These are phyloP conservation scores for Aspergillus sergii DNA, from an alignment of 2,329 filamentous ascomycete genomes.

Conservation along the genomic window DNA sequence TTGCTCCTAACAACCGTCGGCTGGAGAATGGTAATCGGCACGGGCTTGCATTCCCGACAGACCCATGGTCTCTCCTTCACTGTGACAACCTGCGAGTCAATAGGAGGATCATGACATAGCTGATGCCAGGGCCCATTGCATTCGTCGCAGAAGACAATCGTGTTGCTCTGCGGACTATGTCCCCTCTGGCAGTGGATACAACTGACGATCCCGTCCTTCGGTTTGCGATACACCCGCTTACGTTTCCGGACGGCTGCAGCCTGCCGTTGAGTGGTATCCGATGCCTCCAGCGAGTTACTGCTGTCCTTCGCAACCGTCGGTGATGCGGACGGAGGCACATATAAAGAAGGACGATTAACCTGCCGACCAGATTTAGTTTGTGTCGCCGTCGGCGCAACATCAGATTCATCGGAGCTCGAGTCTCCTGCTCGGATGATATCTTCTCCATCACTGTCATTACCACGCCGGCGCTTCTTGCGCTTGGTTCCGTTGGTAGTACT, in stretches of 20 bases:
- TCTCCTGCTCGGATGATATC: constrained; percentile 37
- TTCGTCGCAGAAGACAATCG: constrained; percentile 83
- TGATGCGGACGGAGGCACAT: constrained; percentile 53
- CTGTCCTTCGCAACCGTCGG: constrained; percentile 22
- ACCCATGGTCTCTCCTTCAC: constrained; percentile 72
- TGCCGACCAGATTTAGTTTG: constrained; percentile 76
- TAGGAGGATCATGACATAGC: constrained; percentile 75
- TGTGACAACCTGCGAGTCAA: constrained; percentile 68
- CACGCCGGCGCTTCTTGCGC: constrained; percentile 28
- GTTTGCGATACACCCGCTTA: constrained; percentile 53
- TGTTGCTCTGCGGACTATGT: constrained; percentile 71
- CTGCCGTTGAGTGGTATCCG: constrained; percentile 15
- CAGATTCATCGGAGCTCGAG: constrained; percentile 43
- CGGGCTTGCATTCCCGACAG: constrained; percentile 64
- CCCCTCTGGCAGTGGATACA: constrained; percentile 75
- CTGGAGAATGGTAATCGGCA: constrained; percentile 47
- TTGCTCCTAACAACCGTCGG: constrained; percentile 40
- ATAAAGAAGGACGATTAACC: constrained; percentile 66
- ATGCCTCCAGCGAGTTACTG: constrained; percentile 11
- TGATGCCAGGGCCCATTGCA: constrained; percentile 82
- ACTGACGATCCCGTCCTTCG: constrained; percentile 49
- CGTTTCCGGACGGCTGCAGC: constrained; percentile 54
- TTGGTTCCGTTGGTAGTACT: constrained; percentile 17
- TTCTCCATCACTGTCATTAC: constrained; percentile 34
- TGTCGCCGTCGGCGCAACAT: constrained; percentile 60